These are phyloP conservation scores for Talaromyces adpressus DNA, from an alignment of 495 filamentous ascomycete species.

Conservation along the genomic window DNA sequence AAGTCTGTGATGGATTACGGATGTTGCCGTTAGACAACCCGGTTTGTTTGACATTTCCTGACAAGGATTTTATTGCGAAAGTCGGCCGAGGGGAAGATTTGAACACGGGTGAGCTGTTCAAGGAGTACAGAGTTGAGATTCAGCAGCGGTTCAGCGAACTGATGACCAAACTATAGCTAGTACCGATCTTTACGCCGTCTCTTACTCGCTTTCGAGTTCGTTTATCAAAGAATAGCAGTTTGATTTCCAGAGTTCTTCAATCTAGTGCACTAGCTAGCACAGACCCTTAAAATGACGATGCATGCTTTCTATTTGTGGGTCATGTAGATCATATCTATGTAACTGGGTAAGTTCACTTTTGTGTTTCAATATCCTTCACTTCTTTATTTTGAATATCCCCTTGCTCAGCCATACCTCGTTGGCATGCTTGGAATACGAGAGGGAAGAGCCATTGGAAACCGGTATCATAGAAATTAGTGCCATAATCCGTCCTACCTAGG, in stretches of 20 bases:
- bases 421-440: no score
- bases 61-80: constrained; percentile 7
- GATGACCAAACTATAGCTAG: background rate
- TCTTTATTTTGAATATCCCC: background rate
- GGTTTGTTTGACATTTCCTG: constrained; percentile 15
- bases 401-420: background rate
- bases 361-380: background rate
- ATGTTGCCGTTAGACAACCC: constrained; percentile 14
- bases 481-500: no score
- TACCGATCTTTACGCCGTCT: background rate
- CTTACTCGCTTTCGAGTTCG: background rate
- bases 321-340: no score
- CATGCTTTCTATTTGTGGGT: no score
- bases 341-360: no score
- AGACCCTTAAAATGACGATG: no score
- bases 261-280: no score
- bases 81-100: background rate
- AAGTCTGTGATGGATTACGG: constrained; percentile 18
- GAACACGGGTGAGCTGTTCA: background rate
- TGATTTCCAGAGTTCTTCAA: no score
- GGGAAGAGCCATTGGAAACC: no score
- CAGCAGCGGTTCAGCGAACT: background rate
- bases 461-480: no score
- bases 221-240: background rate
- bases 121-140: background rate